Percentiles rank a stretch among this genome's conserved stretches.
Conservation (phyloP, 2,329 filamentous ascomycete genomes). For the Rutstroemia sp. region DNA sequence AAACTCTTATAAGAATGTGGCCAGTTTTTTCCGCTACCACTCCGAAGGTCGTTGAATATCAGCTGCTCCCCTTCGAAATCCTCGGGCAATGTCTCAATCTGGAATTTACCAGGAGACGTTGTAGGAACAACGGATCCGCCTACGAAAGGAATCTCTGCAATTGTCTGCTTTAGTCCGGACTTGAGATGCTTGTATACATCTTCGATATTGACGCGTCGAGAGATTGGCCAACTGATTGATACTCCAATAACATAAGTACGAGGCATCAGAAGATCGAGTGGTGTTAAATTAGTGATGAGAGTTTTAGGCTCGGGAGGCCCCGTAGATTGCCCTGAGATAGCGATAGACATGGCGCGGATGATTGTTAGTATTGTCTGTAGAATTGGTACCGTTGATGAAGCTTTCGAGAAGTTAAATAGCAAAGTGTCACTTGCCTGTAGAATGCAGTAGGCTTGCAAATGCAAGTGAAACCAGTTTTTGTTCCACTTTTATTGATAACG, state of each 20-base stretch:
- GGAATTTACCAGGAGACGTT: background rate
- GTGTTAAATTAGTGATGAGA: conserved; percentile 1
- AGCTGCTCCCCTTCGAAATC: background rate
- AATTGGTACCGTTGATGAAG: too few relatives aligned
- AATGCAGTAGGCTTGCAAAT: too few relatives aligned
- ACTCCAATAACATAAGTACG: background rate
- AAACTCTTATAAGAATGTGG: conserved; percentile 1
- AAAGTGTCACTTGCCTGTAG: too few relatives aligned
- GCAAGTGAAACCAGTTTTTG: too few relatives aligned
- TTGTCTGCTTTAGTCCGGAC: background rate
- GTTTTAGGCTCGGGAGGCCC: background rate
- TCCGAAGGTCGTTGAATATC: background rate
- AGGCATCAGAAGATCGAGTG: conserved; percentile 3
- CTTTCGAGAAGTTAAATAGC: too few relatives aligned
- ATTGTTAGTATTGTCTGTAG: too few relatives aligned
- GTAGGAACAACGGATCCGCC: background rate
- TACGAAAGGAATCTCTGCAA: background rate
- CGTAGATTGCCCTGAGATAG: background rate
- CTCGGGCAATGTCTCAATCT: background rate
- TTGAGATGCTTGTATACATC: conserved; percentile 1
- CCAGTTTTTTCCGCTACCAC: background rate
- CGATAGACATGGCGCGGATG: background rate
- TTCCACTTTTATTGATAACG: too few relatives aligned
- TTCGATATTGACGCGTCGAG: conserved; percentile 1
- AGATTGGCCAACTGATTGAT: background rate